These are phyloP conservation scores for Naganishia sp. DNA, from an alignment of 1,284 basidiomycete genomes.

Conservation along the genomic window DNA sequence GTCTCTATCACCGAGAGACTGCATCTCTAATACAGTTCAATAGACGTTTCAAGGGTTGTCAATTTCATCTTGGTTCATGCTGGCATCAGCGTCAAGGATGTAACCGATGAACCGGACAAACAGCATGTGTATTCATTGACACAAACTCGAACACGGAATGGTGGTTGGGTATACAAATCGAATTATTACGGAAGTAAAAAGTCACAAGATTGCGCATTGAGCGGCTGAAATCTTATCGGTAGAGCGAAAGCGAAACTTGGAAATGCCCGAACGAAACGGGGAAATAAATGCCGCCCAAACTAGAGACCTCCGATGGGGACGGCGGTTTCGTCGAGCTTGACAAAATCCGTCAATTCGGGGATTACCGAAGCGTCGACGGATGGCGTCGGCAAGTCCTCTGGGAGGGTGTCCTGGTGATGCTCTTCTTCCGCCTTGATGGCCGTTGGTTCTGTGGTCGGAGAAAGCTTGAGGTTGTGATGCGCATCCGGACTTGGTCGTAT, in stretches of 20 bases:
- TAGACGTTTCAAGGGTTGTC: no score
- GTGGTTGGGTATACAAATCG: no score
- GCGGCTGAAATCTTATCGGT: no score
- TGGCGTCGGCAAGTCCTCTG: slow-evolving; percentile 10
- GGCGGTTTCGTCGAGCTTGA: slow-evolving; percentile 8
- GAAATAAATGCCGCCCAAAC: background rate
- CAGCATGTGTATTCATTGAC: no score
- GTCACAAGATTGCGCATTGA: background rate
- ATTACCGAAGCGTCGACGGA: slow-evolving; percentile 2
- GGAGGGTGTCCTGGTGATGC: slow-evolving; percentile 5
- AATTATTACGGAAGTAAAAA: background rate
- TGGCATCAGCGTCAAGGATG: no score
- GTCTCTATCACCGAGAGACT: no score
- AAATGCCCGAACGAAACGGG: background rate
- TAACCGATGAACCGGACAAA: no score
- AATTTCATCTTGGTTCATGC: no score
- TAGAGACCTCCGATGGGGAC: background rate
- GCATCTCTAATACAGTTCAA: no score
- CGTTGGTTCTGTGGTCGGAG: background rate
- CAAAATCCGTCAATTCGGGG: slow-evolving; percentile 8
- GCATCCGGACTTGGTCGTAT: slow-evolving; percentile 3
- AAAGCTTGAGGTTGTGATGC: slow-evolving; percentile 12
- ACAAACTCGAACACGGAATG: no score
- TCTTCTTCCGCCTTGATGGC: slow-evolving; percentile 11
- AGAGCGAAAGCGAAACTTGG: slow-evolving; percentile 26